Conservation (phyloP, 2,329 filamentous ascomycete genomes). For the Pyrenochaeta sp. region DNA sequence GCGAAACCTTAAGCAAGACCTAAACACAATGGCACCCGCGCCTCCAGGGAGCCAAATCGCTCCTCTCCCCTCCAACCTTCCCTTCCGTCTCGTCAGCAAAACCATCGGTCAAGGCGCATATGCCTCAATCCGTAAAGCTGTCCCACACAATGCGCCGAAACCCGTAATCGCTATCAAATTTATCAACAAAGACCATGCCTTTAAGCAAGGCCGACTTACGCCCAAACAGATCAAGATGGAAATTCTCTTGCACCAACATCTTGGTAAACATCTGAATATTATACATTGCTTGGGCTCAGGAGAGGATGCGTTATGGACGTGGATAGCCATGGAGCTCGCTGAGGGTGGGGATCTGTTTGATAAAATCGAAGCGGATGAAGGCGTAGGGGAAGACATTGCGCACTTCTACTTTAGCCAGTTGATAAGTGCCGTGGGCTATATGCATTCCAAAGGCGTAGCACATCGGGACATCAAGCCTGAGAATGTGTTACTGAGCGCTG, state of each 20-base stretch:
- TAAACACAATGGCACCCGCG: constrained; percentile 28
- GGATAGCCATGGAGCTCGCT: constrained; percentile 98
- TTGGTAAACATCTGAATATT: constrained; percentile 90
- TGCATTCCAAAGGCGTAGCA: constrained; percentile 94
- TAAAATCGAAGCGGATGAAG: constrained; percentile 98
- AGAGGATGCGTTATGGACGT: constrained; percentile 86
- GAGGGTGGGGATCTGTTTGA: constrained; percentile 97
- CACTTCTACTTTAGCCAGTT: constrained; percentile 97
- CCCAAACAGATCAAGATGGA: constrained; percentile 92
- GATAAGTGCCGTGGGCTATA: constrained; percentile 87
- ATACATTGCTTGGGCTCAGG: constrained; percentile 91
- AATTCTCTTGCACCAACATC: constrained; percentile 85
- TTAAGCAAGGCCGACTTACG: constrained; percentile 86
- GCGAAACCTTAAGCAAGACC: background rate
- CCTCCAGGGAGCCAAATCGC: constrained; percentile 76
- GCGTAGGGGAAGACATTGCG: constrained; percentile 91
- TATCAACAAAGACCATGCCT: constrained; percentile 96
- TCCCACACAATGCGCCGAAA: constrained; percentile 71
- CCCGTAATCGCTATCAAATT: constrained; percentile 98
- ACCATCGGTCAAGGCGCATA: constrained; percentile 97
- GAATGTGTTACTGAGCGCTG: constrained; percentile 87
- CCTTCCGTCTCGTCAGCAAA: constrained; percentile 93
- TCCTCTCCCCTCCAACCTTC: constrained; percentile 82
- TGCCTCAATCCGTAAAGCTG: constrained; percentile 97
- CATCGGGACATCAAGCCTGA: constrained; percentile 82